Evolutionary conservation across 2,329 filamentous ascomycete species (phyloP).

Genomic region (Metarhizium robertsii): DNA sequence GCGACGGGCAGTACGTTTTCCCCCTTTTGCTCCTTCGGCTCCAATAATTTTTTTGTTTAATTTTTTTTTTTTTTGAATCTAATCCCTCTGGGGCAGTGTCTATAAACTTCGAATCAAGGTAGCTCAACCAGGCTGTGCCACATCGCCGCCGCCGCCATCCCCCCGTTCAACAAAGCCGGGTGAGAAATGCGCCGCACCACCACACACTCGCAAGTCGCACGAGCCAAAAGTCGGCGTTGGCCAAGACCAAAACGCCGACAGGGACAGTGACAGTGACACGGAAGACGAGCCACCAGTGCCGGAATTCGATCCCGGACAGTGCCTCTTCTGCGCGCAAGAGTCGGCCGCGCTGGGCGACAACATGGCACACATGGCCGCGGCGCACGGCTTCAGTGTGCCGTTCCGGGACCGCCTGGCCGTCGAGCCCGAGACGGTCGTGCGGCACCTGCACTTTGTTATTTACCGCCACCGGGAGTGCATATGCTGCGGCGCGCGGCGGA

Average conservation of each 20-base stretch:
- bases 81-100: constrained; percentile 7
- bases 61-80: neutral
- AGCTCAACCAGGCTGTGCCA: constrained; percentile 11
- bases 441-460: constrained; percentile 39
- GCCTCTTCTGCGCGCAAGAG: constrained; percentile 31
- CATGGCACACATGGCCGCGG: constrained; percentile 37
- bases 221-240: neutral
- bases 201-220: neutral
- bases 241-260: neutral
- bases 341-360: constrained; percentile 25
- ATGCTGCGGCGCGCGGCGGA: constrained; percentile 35
- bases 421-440: constrained; percentile 35
- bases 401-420: constrained; percentile 29
- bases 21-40: neutral
- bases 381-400: constrained; percentile 37
- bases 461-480: constrained; percentile 41
- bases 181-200: neutral
- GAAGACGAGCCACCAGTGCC: constrained; percentile 1
- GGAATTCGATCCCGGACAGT: constrained; percentile 22
- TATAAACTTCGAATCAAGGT: constrained; percentile 15
- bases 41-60: neutral
- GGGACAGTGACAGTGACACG: neutral
- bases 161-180: constrained; percentile 1
- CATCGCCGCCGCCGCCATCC: constrained; percentile 7
- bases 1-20: neutral